Percentiles rank a stretch among this genome's conserved stretches.
These are phyloP conservation scores for Coemansia sp. DNA, from an alignment of 192 early-diverging fungal genomes.

Conservation along the genomic window DNA sequence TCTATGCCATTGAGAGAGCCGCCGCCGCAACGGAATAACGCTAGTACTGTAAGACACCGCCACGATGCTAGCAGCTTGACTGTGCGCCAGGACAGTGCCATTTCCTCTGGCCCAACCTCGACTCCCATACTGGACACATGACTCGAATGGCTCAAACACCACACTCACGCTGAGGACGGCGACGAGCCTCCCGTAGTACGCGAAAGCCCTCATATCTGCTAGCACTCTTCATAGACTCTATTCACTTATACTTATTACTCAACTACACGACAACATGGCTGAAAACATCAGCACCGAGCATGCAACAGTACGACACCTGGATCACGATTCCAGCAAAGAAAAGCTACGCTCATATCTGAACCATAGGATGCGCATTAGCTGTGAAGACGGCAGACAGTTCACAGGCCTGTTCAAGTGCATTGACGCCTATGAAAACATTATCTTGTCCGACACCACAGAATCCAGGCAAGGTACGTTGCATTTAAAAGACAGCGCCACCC, in stretches of 20 bases:
- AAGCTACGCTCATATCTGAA: conserved; percentile 32
- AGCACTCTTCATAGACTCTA: background rate
- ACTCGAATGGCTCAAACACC: background rate
- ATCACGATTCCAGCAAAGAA: conserved; percentile 15
- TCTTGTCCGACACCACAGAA: conserved; percentile 43
- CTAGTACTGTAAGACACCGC: background rate
- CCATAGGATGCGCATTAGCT: conserved; percentile 36
- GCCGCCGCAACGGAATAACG: background rate
- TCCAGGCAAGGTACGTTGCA: conserved; percentile 19
- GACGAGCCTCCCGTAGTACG: background rate
- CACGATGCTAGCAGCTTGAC: background rate
- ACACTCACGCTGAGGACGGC: background rate
- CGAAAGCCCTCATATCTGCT: background rate
- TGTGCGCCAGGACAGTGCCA: background rate
- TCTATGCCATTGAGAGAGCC: conserved; percentile 5
- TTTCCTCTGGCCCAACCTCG: background rate
- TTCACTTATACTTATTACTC: background rate
- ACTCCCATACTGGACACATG: background rate
- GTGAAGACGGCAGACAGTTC: conserved; percentile 37
- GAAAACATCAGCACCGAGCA: background rate
- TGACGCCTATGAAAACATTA: conserved; percentile 34
- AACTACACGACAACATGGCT: background rate
- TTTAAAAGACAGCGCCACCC: background rate
- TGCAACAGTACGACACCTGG: background rate
- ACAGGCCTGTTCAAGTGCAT: conserved; percentile 43